A percentile compares a stretch with the other conserved stretches of the same genome.
These are phyloP conservation scores for Fusarium piperis DNA, from an alignment of 2,329 filamentous ascomycete genomes.

Conservation along the genomic window DNA sequence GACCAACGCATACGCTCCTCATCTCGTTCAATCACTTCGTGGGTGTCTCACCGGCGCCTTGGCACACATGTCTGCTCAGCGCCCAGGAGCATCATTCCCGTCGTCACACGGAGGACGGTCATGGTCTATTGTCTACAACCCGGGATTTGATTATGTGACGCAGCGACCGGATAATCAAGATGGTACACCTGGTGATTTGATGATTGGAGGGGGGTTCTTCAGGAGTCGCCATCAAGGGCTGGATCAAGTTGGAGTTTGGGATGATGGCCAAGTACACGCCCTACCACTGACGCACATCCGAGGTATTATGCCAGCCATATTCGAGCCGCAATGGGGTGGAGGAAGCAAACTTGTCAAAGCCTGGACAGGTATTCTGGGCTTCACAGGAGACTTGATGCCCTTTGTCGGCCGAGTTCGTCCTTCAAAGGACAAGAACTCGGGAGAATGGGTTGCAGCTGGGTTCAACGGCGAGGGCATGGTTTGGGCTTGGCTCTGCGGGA, in stretches of 20 bases:
- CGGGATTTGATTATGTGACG: conserved; percentile 63
- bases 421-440: conserved; percentile 30
- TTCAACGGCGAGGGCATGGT: conserved; percentile 65
- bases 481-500: conserved; percentile 62
- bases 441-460: conserved; percentile 63
- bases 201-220: conserved; percentile 64
- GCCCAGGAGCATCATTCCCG: conserved; percentile 50
- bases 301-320: conserved; percentile 55
- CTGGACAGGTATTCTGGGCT: conserved; percentile 62
- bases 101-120: conserved; percentile 50
- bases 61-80: conserved; percentile 62
- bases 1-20: conserved; percentile 63
- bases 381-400: conserved; percentile 59
- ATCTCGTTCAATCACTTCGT: conserved; percentile 61
- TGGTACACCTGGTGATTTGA: conserved; percentile 55
- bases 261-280: conserved; percentile 55
- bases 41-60: conserved; percentile 56
- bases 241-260: conserved; percentile 57
- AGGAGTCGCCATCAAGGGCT: conserved; percentile 54
- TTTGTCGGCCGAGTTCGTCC: conserved; percentile 57
- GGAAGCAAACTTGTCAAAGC: conserved; percentile 48
- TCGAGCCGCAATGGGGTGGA: conserved; percentile 50
- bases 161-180: conserved; percentile 51
- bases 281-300: conserved; percentile 52
- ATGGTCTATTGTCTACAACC: conserved; percentile 60